These are phyloP conservation scores for Agapanthus africanus DNA, from an alignment of 106 monocot species.

Conservation along the genomic window DNA sequence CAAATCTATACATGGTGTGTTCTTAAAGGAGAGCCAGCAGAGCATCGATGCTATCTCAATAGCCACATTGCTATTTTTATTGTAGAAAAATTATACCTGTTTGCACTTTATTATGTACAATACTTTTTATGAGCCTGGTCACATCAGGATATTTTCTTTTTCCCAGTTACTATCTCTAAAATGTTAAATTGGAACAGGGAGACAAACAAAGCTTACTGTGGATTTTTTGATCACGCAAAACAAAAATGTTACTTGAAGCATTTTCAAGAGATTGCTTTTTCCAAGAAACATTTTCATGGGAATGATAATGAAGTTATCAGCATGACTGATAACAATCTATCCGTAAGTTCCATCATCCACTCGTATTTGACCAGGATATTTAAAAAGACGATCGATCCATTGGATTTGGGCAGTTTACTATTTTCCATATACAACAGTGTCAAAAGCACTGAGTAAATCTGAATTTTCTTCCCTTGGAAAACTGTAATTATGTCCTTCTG, in stretches of 20 bases:
- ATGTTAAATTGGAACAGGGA: constrained; percentile 44
- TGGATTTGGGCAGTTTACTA: too few species aligned
- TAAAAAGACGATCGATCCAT: too few species aligned
- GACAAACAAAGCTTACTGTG: constrained; percentile 89
- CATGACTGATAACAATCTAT: not conserved
- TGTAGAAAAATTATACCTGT: not conserved
- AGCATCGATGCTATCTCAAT: not conserved
- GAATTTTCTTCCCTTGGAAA: too few species aligned
- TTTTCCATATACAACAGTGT: too few species aligned
- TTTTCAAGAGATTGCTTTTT: constrained; percentile 3
- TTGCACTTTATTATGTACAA: not conserved
- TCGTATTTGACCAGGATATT: not conserved
- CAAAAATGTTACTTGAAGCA: constrained; percentile 17
- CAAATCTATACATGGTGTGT: not conserved
- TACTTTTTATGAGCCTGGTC: not conserved
- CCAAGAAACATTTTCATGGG: not conserved
- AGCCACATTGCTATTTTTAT: not conserved
- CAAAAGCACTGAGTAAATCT: too few species aligned
- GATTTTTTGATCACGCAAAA: constrained; percentile 54
- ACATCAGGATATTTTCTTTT: not conserved
- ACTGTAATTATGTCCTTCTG: not conserved
- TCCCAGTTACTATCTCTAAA: not conserved
- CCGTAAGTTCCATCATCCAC: constrained; percentile 10
- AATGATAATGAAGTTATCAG: constrained; percentile 4
- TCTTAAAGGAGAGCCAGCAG: not conserved